phyloP scores from a whole-genome alignment of 2,329 filamentous ascomycete species.

The Diaporthe sp. region DNA sequence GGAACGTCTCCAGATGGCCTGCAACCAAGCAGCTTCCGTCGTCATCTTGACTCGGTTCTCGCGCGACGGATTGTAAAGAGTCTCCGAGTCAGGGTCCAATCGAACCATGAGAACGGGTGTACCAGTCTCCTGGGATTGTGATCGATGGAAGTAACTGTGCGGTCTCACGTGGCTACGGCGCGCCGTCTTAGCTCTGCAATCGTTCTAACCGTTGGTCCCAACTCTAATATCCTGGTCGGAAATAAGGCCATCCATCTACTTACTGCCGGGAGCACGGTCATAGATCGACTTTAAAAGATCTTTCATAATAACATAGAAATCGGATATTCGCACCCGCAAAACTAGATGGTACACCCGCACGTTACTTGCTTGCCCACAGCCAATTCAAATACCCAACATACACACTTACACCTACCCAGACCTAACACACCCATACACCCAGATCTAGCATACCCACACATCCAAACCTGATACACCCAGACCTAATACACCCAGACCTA shows the following conservation, averaged over 20 bases:
- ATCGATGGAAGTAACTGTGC: neutral
- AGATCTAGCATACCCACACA: no score
- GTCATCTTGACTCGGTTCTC: neutral
- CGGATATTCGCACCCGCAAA: no score
- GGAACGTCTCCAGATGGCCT: neutral
- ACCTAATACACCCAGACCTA: no score
- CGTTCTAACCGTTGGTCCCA: neutral
- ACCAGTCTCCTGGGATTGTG: neutral
- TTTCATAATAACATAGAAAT: no score
- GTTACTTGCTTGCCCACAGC: no score
- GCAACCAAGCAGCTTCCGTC: neutral
- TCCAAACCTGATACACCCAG: no score
- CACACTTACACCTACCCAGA: no score
- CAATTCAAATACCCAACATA: no score
- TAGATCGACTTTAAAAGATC: neutral
- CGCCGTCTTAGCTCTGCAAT: neutral
- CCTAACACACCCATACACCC: no score
- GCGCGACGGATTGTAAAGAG: neutral
- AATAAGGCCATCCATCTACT: slow-evolving; percentile 1
- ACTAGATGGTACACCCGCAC: no score
- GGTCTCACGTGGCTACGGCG: neutral
- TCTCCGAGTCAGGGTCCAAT: neutral
- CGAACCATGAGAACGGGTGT: neutral
- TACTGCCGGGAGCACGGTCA: neutral
- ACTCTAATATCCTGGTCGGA: neutral